Base-by-base conservation (phyloP, 2,329 filamentous ascomycete species). In the Fusarium tupiense region DNA sequence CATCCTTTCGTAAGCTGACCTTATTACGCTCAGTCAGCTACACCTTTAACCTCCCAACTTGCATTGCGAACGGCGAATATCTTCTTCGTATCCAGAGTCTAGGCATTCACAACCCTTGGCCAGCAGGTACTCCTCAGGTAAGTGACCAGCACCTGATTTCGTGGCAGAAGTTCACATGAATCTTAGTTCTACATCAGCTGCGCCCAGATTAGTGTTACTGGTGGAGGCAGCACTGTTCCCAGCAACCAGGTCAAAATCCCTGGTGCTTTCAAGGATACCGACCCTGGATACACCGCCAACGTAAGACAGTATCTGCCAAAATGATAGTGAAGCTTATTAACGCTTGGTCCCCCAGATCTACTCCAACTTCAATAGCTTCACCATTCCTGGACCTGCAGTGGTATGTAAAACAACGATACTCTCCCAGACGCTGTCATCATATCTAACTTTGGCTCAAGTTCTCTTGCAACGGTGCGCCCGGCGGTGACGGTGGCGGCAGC, bases 321-420 rank as follows among this genome's bases (percentile, higher is more conserved):
- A 2, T 10, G 16, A 6, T 8, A 29, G 5, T 3, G 5, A 16
- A 24, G 1, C 19, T 2, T 3, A 6, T 11, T 67, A 6, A 67
- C n/a, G 4, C 2, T n/a, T 33, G 2, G 7, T 5, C 0, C 8
- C 7, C 6, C 11, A 67, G 64, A 67, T 67, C 33, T 67, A 67
- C 29, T 52, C 44, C n/a, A 67, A 67, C 33, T 67, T 67, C 8
- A 67, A 67, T 3, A 67, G 53, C 53, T 67, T 67, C 7, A 61
- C 17, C 1, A 37, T 67, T 9, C 64, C 64, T 8, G 64, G 64
- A 2, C 64, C 64, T 9, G 20, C 52, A 37, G 64, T 67, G n/a
- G 64, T 67, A 67, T 16, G 64, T 40, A 3, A 41, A 37, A 3
- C 5, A 3, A 41, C 16, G 3, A 0, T n/a, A 12, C 4, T 35